Evolutionary conservation across 2,329 filamentous ascomycete species (phyloP).

Genomic region (Diaporthe sp.): DNA sequence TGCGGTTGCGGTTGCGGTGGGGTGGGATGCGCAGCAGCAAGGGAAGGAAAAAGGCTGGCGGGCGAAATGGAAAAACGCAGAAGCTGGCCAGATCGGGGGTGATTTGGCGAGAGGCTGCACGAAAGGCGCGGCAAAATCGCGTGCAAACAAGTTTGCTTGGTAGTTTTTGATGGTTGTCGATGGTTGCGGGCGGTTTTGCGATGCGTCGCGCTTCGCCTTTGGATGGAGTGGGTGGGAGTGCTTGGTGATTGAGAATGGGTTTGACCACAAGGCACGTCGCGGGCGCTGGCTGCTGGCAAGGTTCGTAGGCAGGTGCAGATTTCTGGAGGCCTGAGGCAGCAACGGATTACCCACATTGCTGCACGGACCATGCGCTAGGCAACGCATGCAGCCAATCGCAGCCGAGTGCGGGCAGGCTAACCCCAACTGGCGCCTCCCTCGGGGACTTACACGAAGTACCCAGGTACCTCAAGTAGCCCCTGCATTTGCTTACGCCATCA

Average conservation of each 20-base stretch:
- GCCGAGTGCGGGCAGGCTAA: conserved; percentile 1
- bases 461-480: conserved; percentile 34
- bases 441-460: conserved; percentile 39
- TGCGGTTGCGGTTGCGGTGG: conserved; percentile 38
- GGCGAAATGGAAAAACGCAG: conserved; percentile 53
- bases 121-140: conserved; percentile 64
- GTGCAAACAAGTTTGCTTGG: conserved; percentile 66
- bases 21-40: conserved; percentile 30
- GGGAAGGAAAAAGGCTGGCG: conserved; percentile 33
- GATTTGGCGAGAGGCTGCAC: conserved; percentile 56
- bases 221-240: conserved; percentile 53
- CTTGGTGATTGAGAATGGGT: conserved; percentile 54
- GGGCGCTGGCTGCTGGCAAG: conserved; percentile 52
- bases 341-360: background rate
- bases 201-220: conserved; percentile 63
- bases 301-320: conserved; percentile 50
- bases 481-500: conserved; percentile 28
- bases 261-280: conserved; percentile 56
- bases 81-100: conserved; percentile 51
- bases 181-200: conserved; percentile 70
- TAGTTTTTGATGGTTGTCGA: conserved; percentile 69
- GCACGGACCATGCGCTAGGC: conserved; percentile 31
- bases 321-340: conserved; percentile 44
- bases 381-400: conserved; percentile 55
- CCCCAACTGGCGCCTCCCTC: background rate